phyloP scores from a whole-genome alignment of 2,329 filamentous ascomycete genomes.

The Zopfia rhizophila region DNA sequence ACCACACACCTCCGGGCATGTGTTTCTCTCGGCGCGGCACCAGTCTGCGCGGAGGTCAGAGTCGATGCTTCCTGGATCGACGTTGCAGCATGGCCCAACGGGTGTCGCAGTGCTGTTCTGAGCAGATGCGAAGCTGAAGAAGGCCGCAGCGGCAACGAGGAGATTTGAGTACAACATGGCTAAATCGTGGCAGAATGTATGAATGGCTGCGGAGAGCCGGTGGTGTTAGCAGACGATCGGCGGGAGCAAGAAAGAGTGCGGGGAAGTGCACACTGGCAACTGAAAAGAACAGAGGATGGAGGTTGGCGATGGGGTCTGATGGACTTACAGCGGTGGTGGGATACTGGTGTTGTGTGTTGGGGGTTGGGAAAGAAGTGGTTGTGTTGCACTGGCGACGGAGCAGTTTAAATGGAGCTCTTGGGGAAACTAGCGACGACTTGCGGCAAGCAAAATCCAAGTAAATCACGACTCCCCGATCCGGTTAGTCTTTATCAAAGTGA shows the following conservation, averaged over 20 bases:
- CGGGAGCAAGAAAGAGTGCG: constrained; percentile 11
- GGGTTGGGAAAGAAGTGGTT: constrained; percentile 3
- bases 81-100: constrained; percentile 50
- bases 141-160: constrained; percentile 58
- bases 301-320: constrained; percentile 24
- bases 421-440: constrained; percentile 14
- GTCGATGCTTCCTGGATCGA: constrained; percentile 56
- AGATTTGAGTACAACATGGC: constrained; percentile 61
- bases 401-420: constrained; percentile 23
- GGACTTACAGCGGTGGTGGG: constrained; percentile 25
- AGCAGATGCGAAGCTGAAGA: constrained; percentile 57
- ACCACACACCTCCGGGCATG: constrained; percentile 69
- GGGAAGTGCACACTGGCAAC: constrained; percentile 2
- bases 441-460: constrained; percentile 7
- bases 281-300: constrained; percentile 2
- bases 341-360: constrained; percentile 14
- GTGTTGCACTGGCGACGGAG: constrained; percentile 12
- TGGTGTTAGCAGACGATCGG: constrained; percentile 38
- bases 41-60: constrained; percentile 56
- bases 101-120: constrained; percentile 52
- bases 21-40: constrained; percentile 69
- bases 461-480: constrained; percentile 12
- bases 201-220: constrained; percentile 43
- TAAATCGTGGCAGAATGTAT: constrained; percentile 41
- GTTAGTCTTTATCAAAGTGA: constrained; percentile 9